Base-by-base conservation (phyloP, 129 eudicot genomes). In the Arctium minus region DNA sequence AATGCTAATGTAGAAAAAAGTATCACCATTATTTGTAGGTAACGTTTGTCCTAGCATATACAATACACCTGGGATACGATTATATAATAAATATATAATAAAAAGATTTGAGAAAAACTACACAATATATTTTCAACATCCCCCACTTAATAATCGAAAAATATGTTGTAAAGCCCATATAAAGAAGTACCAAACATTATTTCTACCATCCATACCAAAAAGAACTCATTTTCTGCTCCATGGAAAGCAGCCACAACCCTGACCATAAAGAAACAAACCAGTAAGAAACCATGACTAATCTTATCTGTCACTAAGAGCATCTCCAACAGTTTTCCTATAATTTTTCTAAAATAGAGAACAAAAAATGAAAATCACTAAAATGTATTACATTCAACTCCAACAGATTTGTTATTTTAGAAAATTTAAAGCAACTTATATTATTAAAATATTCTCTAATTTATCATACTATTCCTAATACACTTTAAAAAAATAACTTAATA, bases 231-330 rank as follows among this genome's bases (percentile, higher is more conserved):
- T 91, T 89, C 82, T 83, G 74, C 91, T 79, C 96, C 96, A 89
- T 11, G 94, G 88, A 83, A 91, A 86, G 86, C 97, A 93, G 27
- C 85, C 60, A 82, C 91, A 91, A 74, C 90, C 82, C 94, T 93
- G 88, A 8, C 17, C 74, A 48, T 73, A 39, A 84, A 84, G 22
- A 15, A 67, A 78, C 33, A 76, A 50, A 80, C 36, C 72, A 53
- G 8, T 15, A 80, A 31, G 42, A 74, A 70, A 10, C 81, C 68
- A 75, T 42, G 10, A 75, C 33, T 44, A n/a, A 1, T 5, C 4
- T 53, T 53, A 4, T n/a, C 0, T 13, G 39, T 22, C 27, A n/a
- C n/a, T n/a, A n/a, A n/a, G n/a, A n/a, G n/a, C n/a, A 22, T 22
- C 27, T 22, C 27, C 27, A 22, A 22, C 27, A 22, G 27, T 0